Conservation (phyloP, 768 basidiomycete species). For the Pleurotus pulmonarius region DNA sequence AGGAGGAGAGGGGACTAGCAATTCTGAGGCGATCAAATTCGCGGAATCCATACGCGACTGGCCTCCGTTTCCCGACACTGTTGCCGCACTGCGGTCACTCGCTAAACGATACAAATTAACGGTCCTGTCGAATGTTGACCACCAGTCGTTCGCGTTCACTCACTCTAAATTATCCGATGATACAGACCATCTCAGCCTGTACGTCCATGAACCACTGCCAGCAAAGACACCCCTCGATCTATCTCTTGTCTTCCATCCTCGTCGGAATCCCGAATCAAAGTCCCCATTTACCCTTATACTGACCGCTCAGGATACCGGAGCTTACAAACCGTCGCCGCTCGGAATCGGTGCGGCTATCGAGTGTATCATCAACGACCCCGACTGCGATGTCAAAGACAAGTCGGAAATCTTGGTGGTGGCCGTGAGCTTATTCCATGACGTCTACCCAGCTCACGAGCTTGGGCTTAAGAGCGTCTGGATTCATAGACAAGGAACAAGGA, state of each 20-base stretch:
- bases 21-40: conserved; percentile 33
- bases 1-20: conserved; percentile 19
- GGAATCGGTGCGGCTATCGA: conserved; percentile 51
- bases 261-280: conserved; percentile 32
- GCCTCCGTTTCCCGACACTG: conserved; percentile 66
- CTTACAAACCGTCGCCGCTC: conserved; percentile 64
- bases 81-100: conserved; percentile 53
- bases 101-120: conserved; percentile 63
- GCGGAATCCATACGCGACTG: conserved; percentile 59
- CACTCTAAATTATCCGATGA: conserved; percentile 51
- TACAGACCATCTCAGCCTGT: conserved; percentile 15
- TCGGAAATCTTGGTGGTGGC: conserved; percentile 61
- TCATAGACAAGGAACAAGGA: conserved; percentile 45
- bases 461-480: conserved; percentile 66
- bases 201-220: not conserved
- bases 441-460: conserved; percentile 54
- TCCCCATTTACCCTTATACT: conserved; percentile 65
- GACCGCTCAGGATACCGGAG: conserved; percentile 71
- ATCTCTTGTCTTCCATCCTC: conserved; percentile 39
- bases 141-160: conserved; percentile 56
- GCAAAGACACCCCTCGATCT: conserved; percentile 21
- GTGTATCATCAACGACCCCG: conserved; percentile 35
- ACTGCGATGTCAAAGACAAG: conserved; percentile 36
- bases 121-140: conserved; percentile 76
- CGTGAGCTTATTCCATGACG: conserved; percentile 64